These are phyloP conservation scores for Rhizomucor miehei DNA, from an alignment of 371 early-diverging fungal genomes.

Conservation along the genomic window DNA sequence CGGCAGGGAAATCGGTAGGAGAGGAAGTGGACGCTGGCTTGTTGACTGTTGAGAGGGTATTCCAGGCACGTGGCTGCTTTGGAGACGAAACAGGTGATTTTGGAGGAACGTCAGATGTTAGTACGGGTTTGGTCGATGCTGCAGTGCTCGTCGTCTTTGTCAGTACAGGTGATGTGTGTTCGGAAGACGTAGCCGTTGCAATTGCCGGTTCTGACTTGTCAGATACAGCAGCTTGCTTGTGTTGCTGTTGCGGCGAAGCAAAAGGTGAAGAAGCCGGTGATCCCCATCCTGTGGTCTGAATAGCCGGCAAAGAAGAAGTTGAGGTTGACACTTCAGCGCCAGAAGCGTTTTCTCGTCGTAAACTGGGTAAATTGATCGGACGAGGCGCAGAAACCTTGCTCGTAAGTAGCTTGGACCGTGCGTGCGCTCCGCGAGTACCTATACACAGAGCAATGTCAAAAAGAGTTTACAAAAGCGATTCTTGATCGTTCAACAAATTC, in stretches of 20 bases:
- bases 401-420: constrained; percentile 30
- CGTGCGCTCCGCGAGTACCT: constrained; percentile 26
- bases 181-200: constrained; percentile 4
- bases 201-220: constrained; percentile 5
- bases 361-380: constrained; percentile 46
- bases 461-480: background rate
- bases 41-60: no score
- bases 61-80: background rate
- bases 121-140: constrained; percentile 6
- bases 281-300: constrained; percentile 29
- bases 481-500: background rate
- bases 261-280: constrained; percentile 23
- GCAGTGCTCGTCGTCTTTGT: constrained; percentile 7
- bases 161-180: constrained; percentile 5
- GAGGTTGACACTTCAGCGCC: constrained; percentile 11
- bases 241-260: constrained; percentile 10
- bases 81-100: constrained; percentile 9
- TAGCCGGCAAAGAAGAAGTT: constrained; percentile 10
- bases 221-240: background rate
- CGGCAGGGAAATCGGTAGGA: background rate
- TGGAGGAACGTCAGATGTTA: background rate
- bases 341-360: constrained; percentile 39
- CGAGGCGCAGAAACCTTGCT: constrained; percentile 48
- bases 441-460: background rate
- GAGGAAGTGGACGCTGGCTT: background rate